Base-by-base conservation (phyloP, 176 grass and related monocot genomes). In the Areca catechu region DNA sequence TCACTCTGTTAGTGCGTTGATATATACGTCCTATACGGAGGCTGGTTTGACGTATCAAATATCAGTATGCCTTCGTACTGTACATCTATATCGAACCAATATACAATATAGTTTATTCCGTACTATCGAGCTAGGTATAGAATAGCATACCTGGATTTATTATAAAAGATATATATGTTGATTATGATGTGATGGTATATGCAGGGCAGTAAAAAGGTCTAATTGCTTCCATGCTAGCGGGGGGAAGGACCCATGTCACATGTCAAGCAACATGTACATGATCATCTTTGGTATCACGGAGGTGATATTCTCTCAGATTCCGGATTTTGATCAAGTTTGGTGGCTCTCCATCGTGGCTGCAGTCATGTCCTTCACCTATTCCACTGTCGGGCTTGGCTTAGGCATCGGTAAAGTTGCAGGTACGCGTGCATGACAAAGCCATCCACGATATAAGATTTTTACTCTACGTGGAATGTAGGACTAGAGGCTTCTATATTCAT, bases 341-440 rank as follows among this genome's bases (percentile, higher is more conserved):
- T 86, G 82, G 82, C 77, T 86, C 24, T 86, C 82, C 43, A 80
- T 86, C 59, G 60, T 87, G 7, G 83, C 78, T 0, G 83, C 83
- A 1, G 4, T 78, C 48, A 87, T 87, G 83, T 87, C 78, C 25
- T 87, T 82, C 65, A 82, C 74, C 15, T 82, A 82, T 61, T 75
- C 83, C 5, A 67, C 50, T 5, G 56, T 78, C n/a, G 78, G 78
- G 20, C 70, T 87, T 63, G 19, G 58, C 53, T 72, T 86, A 18
- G 77, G 83, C 19, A 24, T 77, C n/a, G 83, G 73, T 30, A 65
- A 77, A 55, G 66, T 62, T 37, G 68, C 77, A 67, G 67, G 80
- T 82, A 76, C 6, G 34, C 3, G 1, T 14, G n/a, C 9, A 14
- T 43, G 34, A 2, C 34, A 6, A n/a, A n/a, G n/a, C n/a, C n/a